Conservation (phyloP, 768 basidiomycete species). For the Termitomyces sp. region DNA sequence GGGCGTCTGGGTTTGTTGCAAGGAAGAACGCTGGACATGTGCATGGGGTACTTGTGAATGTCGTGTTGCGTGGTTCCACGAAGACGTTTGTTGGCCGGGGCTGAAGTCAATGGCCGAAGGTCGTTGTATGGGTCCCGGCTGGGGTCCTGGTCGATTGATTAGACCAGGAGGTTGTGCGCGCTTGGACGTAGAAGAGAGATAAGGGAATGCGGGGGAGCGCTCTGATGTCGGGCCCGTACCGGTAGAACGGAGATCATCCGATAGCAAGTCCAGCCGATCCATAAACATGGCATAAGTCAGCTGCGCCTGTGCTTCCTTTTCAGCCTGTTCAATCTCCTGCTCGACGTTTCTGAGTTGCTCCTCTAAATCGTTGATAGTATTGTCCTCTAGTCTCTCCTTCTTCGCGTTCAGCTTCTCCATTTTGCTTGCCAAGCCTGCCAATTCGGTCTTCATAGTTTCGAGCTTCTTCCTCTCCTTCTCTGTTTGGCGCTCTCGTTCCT, state of each 20-base stretch:
- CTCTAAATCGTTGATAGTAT: constrained; percentile 61
- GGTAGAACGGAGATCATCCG: constrained; percentile 11
- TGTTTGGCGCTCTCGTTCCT: constrained; percentile 40
- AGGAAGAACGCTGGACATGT: constrained; percentile 22
- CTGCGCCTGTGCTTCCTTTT: constrained; percentile 23
- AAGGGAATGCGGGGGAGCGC: constrained; percentile 12
- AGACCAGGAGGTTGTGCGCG: constrained; percentile 16
- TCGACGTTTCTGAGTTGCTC: constrained; percentile 55
- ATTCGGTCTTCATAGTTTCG: constrained; percentile 55
- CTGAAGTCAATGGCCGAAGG: constrained; percentile 8
- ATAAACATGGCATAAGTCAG: constrained; percentile 8
- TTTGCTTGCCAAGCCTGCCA: constrained; percentile 47
- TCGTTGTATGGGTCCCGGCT: constrained; percentile 1
- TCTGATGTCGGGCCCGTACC: constrained; percentile 17
- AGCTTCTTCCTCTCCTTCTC: constrained; percentile 44
- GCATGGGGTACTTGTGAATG: constrained; percentile 7
- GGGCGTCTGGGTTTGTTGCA: constrained; percentile 19
- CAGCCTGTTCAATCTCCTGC: constrained; percentile 49
- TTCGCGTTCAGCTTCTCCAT: constrained; percentile 64
- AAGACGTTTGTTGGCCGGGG: constrained; percentile 1
- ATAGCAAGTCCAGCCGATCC: constrained; percentile 8
- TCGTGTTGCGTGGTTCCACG: constrained; percentile 1
- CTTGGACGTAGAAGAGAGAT: constrained; percentile 12
- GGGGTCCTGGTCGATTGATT: constrained; percentile 19
- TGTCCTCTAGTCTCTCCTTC: constrained; percentile 60